Base-by-base conservation (phyloP, 305 asterid species). In the Fraxinus xanthoxyloides region DNA sequence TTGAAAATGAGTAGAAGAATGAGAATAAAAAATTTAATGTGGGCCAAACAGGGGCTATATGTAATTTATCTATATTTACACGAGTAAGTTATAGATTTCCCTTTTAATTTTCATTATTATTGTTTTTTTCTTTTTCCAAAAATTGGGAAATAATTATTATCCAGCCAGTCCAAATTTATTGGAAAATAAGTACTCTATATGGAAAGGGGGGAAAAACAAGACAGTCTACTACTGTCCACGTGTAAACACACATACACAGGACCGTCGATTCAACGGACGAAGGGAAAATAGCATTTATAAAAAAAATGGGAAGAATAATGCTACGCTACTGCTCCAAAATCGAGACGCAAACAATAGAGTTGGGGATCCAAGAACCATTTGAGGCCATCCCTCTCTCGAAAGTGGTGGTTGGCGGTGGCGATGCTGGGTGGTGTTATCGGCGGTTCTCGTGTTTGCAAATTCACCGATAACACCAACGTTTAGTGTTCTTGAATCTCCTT, bases 291-390 rank as follows among this genome's bases (percentile, higher is more conserved):
- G 75, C 77, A 70, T 30, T 17, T 7, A 4, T 43, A 63, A 56
- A 9, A 79, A 17, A 76, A 38, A 76, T 0, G 9, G 2, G 46
- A 38, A 38, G 46, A 38, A 38, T 38, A 38, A 61, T 65, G 30
- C 35, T 24, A 75, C 30, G 5, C 17, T 38, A 17, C 56, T 15
- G 5, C 43, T 73, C 5, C 48, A 79, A 81, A 77, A 72, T 28
- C 72, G 35, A 65, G 72, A 24, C 31, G 35, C n/a, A 15, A 23
- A 17, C 59, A 38, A 40, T 75, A 30, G 78, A 59, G 72, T 70
- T 81, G 74, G 83, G 84, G 85, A 76, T 83, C 84, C 88, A 79
- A 81, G 85, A 76, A 76, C 10, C 83, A 79, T 83, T 77, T 81
- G 76, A 77, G 80, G 76, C 82, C 82, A 61, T 75, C 75, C 43